A percentile compares a stretch with the other conserved stretches of the same genome.
These are phyloP conservation scores for Diaporthe vaccinii DNA, from an alignment of 2,329 filamentous ascomycete genomes.

Conservation along the genomic window DNA sequence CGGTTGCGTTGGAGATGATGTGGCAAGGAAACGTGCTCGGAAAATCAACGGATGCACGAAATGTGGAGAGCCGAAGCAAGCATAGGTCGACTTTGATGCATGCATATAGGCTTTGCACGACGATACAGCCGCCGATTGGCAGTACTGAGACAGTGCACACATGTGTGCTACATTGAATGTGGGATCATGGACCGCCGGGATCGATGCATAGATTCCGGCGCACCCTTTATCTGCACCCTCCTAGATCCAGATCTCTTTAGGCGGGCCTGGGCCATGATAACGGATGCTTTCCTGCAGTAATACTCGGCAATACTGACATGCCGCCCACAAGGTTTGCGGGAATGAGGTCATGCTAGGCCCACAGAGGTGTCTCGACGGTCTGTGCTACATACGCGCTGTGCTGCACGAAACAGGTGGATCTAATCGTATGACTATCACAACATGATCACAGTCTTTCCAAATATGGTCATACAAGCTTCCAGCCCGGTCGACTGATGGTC, in stretches of 20 bases:
- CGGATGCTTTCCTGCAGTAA: slow-evolving; percentile 22
- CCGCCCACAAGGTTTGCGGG: slow-evolving; percentile 7
- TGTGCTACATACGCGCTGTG: slow-evolving; percentile 29
- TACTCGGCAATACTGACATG: slow-evolving; percentile 22
- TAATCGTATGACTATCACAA: slow-evolving; percentile 27
- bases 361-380: slow-evolving; percentile 23
- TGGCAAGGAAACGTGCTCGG: slow-evolving; percentile 13
- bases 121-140: slow-evolving; percentile 1
- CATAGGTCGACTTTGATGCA: slow-evolving; percentile 30
- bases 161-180: slow-evolving; percentile 19
- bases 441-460: slow-evolving; percentile 12
- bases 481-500: slow-evolving; percentile 8
- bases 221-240: neutral
- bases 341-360: slow-evolving; percentile 23
- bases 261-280: neutral
- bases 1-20: neutral
- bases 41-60: slow-evolving; percentile 6
- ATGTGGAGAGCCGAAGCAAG: slow-evolving; percentile 14
- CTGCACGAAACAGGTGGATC: slow-evolving; percentile 28
- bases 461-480: slow-evolving; percentile 30
- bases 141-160: slow-evolving; percentile 20
- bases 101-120: neutral
- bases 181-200: slow-evolving; percentile 13
- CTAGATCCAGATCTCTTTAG: slow-evolving; percentile 5
- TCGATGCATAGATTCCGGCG: slow-evolving; percentile 5